Evolutionary conservation across 441 rosid species (phyloP).

Genomic region (Pelargonium myrrhifolium): DNA sequence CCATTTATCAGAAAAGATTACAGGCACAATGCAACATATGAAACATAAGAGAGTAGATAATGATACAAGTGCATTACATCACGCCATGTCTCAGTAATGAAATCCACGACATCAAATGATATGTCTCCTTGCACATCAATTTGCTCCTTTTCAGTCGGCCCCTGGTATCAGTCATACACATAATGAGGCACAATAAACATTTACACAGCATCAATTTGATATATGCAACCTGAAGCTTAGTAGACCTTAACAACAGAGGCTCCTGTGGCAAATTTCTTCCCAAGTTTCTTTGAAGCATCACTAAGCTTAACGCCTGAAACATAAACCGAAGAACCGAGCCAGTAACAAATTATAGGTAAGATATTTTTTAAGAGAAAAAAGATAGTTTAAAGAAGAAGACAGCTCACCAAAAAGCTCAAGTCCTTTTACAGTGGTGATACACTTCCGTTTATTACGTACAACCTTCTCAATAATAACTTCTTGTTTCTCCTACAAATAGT

Average conservation of each 20-base stretch:
- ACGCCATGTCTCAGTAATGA: conserved; percentile 20
- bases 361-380: not conserved
- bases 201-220: not conserved
- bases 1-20: not conserved
- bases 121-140: conserved; percentile 24
- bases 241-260: conserved; percentile 18
- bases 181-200: not conserved
- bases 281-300: conserved; percentile 20
- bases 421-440: conserved; percentile 87
- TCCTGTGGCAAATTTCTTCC: conserved; percentile 21
- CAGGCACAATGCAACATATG: not conserved
- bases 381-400: conserved; percentile 10
- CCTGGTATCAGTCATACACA: conserved; percentile 15
- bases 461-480: conserved; percentile 89
- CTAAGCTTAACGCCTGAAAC: conserved; percentile 18
- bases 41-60: conserved; percentile 9
- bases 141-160: conserved; percentile 22
- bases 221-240: conserved; percentile 5
- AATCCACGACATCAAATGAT: conserved; percentile 21
- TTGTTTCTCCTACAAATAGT: conserved; percentile 52
- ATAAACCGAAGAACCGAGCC: not conserved
- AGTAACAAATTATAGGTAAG: not conserved
- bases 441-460: conserved; percentile 79
- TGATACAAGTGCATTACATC: conserved; percentile 15
- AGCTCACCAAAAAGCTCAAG: conserved; percentile 82